These are phyloP conservation scores for Alliaria petiolata DNA, from an alignment of 345 rosid species.

Conservation along the genomic window DNA sequence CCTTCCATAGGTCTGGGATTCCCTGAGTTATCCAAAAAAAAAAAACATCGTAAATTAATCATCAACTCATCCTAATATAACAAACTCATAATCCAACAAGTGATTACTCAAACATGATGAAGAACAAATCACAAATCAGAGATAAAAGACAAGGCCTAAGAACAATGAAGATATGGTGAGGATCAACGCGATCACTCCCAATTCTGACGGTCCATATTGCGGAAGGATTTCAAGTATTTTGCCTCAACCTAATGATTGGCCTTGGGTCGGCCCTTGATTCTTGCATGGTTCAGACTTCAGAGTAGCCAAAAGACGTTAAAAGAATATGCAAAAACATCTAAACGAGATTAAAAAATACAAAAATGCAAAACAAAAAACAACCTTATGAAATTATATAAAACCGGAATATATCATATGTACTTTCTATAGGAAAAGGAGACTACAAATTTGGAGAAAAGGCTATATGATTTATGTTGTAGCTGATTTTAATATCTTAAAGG, in stretches of 20 bases:
- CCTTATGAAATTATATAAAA: neutral
- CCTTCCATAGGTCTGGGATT: too few species aligned
- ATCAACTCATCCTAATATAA: too few species aligned
- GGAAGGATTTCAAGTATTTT: neutral
- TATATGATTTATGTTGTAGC: neutral
- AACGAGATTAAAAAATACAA: neutral
- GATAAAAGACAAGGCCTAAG: too few species aligned
- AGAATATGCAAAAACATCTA: neutral
- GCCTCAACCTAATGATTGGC: neutral
- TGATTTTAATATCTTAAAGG: neutral
- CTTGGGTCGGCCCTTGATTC: neutral
- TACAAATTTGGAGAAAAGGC: neutral
- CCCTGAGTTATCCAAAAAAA: too few species aligned
- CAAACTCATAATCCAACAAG: too few species aligned
- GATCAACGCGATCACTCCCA: too few species aligned
- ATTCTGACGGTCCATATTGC: neutral
- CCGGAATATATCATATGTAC: neutral
- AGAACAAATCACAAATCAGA: too few species aligned
- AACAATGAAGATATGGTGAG: too few species aligned
- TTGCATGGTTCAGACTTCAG: too few species aligned
- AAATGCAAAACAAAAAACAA: neutral
- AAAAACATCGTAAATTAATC: too few species aligned
- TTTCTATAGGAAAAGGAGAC: neutral
- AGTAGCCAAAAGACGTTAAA: neutral
- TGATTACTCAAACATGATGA: too few species aligned